These are phyloP conservation scores for Sarocladium strictum DNA, from an alignment of 2,329 filamentous ascomycete species.

Conservation along the genomic window DNA sequence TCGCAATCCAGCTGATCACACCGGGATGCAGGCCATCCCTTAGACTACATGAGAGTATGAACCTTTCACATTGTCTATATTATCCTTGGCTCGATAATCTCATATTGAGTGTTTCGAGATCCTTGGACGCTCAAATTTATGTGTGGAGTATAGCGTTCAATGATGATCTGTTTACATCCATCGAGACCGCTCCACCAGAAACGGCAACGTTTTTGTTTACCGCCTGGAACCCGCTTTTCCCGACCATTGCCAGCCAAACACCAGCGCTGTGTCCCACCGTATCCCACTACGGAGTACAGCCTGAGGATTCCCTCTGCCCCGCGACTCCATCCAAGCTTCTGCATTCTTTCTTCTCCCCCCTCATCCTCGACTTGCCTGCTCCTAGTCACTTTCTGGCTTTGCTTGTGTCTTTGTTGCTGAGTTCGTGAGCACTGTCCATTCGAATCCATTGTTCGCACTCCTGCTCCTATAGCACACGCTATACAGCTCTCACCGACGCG, in stretches of 20 bases:
- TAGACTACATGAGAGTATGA: too few relatives aligned
- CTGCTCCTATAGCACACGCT: background rate
- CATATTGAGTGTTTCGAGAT: background rate
- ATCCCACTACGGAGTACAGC: background rate
- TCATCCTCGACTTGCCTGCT: background rate
- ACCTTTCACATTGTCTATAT: too few relatives aligned
- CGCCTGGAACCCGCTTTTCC: constrained; percentile 1
- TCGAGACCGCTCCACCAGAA: background rate
- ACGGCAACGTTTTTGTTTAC: constrained; percentile 6
- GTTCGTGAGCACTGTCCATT: too few relatives aligned
- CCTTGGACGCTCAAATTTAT: background rate
- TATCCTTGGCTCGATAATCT: background rate
- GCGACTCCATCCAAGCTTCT: constrained; percentile 7
- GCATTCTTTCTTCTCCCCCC: constrained; percentile 2
- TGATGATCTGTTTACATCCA: background rate
- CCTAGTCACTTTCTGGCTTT: background rate
- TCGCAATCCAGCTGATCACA: too few relatives aligned
- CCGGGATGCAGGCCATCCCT: too few relatives aligned
- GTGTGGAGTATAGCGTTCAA: too few relatives aligned
- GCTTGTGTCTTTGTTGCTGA: background rate
- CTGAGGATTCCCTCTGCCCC: constrained; percentile 6
- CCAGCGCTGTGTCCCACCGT: background rate
- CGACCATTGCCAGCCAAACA: background rate
- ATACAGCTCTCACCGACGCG: background rate
- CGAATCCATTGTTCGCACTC: background rate